phyloP scores from a whole-genome alignment of 768 basidiomycete genomes.

The Suillus luteus region DNA sequence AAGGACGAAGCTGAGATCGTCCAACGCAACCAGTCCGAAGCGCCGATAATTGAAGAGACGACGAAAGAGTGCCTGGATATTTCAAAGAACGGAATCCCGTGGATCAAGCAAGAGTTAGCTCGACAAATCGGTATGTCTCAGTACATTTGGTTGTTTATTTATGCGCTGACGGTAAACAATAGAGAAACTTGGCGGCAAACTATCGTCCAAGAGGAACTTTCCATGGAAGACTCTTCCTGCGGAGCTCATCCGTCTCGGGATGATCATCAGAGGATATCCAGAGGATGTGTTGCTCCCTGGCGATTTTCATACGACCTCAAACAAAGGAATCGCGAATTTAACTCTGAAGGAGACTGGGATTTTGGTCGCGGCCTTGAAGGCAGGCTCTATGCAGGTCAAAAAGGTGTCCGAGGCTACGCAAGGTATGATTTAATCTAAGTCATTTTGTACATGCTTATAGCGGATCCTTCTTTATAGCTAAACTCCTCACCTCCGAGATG shows the following conservation, averaged over 20 bases:
- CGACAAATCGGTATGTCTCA: not conserved
- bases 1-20: not conserved
- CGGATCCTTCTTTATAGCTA: not conserved
- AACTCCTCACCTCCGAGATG: not conserved
- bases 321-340: slow-evolving; percentile 2
- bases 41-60: not conserved
- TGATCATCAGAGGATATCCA: slow-evolving; percentile 4
- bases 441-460: not conserved
- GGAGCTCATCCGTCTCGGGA: not conserved
- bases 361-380: not conserved
- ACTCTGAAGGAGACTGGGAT: not conserved
- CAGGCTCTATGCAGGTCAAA: not conserved
- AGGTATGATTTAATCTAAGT: not conserved
- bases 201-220: slow-evolving; percentile 4
- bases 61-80: not conserved
- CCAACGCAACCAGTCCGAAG: not conserved
- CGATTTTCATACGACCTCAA: not conserved
- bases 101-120: not conserved
- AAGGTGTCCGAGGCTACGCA: not conserved
- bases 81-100: not conserved
- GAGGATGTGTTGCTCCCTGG: slow-evolving; percentile 6
- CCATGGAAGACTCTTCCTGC: slow-evolving; percentile 8
- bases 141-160: not conserved
- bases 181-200: not conserved
- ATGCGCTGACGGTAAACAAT: not conserved